phyloP scores from a whole-genome alignment of 2,329 filamentous ascomycete genomes.

The Trichoderma polysporum region DNA sequence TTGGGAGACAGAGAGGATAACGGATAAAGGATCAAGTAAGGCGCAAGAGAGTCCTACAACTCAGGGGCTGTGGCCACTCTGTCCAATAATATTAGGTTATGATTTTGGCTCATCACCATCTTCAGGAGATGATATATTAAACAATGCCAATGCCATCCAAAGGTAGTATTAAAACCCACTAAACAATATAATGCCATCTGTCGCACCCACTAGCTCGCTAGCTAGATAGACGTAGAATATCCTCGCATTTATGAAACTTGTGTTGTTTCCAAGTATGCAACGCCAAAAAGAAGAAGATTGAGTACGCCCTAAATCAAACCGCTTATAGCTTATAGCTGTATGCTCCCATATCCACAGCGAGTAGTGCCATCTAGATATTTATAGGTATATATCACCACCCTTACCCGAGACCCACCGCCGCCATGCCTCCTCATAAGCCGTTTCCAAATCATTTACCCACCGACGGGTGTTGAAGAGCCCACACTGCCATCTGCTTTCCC shows the following conservation, averaged over 20 bases:
- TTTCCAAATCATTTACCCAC: slow-evolving; percentile 88
- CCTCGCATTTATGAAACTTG: background rate
- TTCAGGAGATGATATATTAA: background rate
- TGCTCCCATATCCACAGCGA: background rate
- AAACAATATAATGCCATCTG: background rate
- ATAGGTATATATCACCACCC: slow-evolving; percentile 90
- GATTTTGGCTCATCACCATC: background rate
- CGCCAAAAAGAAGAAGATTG: background rate
- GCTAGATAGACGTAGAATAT: background rate
- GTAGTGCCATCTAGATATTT: slow-evolving; percentile 19
- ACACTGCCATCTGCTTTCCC: slow-evolving; percentile 79
- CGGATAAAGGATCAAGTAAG: background rate
- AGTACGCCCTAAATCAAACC: background rate
- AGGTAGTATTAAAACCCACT: background rate
- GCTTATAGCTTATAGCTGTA: no score
- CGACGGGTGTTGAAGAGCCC: slow-evolving; percentile 86
- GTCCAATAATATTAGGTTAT: background rate
- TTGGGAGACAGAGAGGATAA: no score
- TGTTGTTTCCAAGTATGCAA: background rate
- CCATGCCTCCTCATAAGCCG: slow-evolving; percentile 88
- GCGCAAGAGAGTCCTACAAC: background rate
- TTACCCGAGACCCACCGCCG: slow-evolving; percentile 79
- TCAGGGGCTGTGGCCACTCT: background rate
- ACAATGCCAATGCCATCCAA: background rate
- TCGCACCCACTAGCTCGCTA: slow-evolving; percentile 1